Base-by-base conservation (phyloP, 2,329 filamentous ascomycete species). In the Simplicillium aogashimaense region DNA sequence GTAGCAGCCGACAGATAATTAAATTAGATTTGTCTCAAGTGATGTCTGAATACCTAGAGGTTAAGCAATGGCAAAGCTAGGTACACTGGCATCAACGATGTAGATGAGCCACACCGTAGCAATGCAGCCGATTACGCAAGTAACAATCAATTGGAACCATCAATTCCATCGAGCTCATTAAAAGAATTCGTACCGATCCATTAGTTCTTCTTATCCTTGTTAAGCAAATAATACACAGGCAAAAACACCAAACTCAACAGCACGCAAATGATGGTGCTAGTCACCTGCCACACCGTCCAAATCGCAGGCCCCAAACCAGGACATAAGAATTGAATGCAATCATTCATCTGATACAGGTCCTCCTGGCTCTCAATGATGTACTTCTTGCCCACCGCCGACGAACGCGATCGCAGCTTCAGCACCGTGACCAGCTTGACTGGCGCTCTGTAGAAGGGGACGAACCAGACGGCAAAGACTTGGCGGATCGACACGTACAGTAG, bases 351-450 rank as follows among this genome's bases (percentile, higher is more conserved):
- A 53, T 94, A 94, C 7, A 89, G 63, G 54, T 95, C 87, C 48
- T 94, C 80, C 56, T 95, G 88, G 14, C 69, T 73, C 7, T 68
- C 59, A 46, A 94, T 89, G 55, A 81, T 84, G 63, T 88, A 92
- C 28, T 48, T 54, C 15, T 46, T 42, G n/a, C 42, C 52, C 29
- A 51, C 51, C 43, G 14, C 47, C 44, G 20, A 25, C 9, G 20
- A 25, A 6, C 20, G 59, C 13, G 69, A 69, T 2, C 67, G 66
- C 13, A 90, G 74, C 31, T 73, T 64, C 4, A 90, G 64, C 20
- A 87, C 77, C 0, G 79, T 80, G 13, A 83, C 79, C 10, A 90
- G 74, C 7, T 69, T 67, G 12, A 86, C 83, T 1, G 74, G 70
- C 3, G 83, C 74, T 32, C 72, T 69, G 64, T 89, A 83, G 53